These are phyloP conservation scores for Suhomyces xylopsoci DNA, from an alignment of 805 yeast species.

Conservation along the genomic window DNA sequence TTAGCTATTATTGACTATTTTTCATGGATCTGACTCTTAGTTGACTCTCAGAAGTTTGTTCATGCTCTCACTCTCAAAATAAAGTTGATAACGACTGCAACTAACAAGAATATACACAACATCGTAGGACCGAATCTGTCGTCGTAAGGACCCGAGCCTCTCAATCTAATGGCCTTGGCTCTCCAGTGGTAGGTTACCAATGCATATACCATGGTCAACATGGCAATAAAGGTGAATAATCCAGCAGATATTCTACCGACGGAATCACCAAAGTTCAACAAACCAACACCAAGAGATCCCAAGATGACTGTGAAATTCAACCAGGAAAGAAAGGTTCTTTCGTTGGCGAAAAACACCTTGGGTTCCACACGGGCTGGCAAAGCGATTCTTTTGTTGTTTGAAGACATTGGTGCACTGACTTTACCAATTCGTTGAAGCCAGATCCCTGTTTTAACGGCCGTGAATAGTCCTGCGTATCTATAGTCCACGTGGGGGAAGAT, in stretches of 20 bases:
- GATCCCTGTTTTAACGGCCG: background rate
- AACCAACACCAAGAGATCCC: conserved; percentile 95
- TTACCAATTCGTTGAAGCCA: background rate
- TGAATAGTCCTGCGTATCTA: background rate
- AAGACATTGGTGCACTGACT: conserved; percentile 23
- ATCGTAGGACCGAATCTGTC: conserved; percentile 98
- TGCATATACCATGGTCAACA: conserved; percentile 97
- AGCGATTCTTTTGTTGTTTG: conserved; percentile 77
- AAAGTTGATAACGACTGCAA: conserved; percentile 93
- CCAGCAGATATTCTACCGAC: conserved; percentile 93
- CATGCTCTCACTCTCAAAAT: conserved; percentile 70
- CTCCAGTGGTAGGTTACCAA: conserved; percentile 98
- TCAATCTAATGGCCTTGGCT: conserved; percentile 95
- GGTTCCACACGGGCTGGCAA: conserved; percentile 98
- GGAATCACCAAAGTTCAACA: conserved; percentile 92
- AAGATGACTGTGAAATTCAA: conserved; percentile 96
- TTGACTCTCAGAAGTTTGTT: background rate
- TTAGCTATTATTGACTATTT: background rate
- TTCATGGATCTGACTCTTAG: no score
- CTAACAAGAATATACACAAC: conserved; percentile 87
- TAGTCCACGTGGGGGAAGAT: background rate
- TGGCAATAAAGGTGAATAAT: conserved; percentile 90
- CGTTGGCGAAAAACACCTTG: conserved; percentile 97
- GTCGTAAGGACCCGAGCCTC: conserved; percentile 99
- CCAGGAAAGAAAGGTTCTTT: conserved; percentile 98